These are phyloP conservation scores for Spiraea crenata DNA, from an alignment of 331 rosid species.

Conservation along the genomic window DNA sequence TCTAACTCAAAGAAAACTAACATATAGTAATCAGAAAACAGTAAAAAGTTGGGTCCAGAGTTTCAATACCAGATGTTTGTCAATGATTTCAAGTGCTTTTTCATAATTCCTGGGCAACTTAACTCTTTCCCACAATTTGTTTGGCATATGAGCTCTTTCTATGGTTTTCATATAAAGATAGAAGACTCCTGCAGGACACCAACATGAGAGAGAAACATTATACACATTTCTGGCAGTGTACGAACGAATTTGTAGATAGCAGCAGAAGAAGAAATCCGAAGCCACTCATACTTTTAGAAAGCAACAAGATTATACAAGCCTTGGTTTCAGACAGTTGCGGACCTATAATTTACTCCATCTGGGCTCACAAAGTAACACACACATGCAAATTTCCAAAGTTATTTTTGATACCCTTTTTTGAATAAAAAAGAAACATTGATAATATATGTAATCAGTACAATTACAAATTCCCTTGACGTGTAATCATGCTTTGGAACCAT, in stretches of 20 bases:
- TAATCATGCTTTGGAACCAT: too few relatives aligned
- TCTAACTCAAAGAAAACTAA: not conserved
- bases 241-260: not conserved
- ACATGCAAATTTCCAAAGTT: too few relatives aligned
- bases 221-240: not conserved
- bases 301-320: not conserved
- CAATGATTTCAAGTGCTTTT: slow-evolving; percentile 58
- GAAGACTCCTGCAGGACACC: slow-evolving; percentile 70
- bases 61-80: slow-evolving; percentile 49
- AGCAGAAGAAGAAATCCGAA: not conserved
- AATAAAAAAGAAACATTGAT: too few relatives aligned
- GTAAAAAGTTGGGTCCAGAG: not conserved
- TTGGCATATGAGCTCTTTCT: slow-evolving; percentile 98
- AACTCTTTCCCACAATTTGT: slow-evolving; percentile 89
- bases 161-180: slow-evolving; percentile 96
- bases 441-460: too few relatives aligned
- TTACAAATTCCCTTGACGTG: too few relatives aligned
- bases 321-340: not conserved
- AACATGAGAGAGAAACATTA: slow-evolving; percentile 9
- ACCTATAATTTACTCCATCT: too few relatives aligned
- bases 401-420: too few relatives aligned
- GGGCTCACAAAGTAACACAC: too few relatives aligned
- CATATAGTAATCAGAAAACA: not conserved
- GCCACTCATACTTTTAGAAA: not conserved
- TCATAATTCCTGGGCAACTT: slow-evolving; percentile 76